phyloP scores from a whole-genome alignment of 352 stramenopile species.

The Phytophthora idaei region DNA sequence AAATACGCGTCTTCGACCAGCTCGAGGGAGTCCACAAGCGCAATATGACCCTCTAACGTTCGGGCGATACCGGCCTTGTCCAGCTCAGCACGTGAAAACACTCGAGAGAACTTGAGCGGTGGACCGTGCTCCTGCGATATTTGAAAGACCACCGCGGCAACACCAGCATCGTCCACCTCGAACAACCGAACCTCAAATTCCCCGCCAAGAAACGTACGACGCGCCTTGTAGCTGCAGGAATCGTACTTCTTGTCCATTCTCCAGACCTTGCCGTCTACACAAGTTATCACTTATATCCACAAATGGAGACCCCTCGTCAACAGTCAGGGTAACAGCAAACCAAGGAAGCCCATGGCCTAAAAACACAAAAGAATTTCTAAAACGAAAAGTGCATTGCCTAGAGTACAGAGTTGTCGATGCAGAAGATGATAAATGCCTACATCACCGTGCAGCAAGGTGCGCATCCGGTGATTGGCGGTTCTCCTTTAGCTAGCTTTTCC shows the following conservation, averaged over 20 bases:
- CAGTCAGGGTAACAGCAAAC: not conserved
- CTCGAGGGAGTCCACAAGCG: conserved; percentile 67
- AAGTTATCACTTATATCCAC: not conserved
- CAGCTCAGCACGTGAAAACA: conserved; percentile 63
- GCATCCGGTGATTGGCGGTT: conserved; percentile 47
- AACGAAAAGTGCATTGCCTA: not conserved
- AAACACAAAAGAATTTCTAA: not conserved
- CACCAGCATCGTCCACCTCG: conserved; percentile 69
- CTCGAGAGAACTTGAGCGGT: conserved; percentile 67
- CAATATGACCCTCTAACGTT: conserved; percentile 69
- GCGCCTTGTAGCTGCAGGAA: conserved; percentile 66
- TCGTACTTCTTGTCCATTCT: conserved; percentile 56
- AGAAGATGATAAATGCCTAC: conserved; percentile 17
- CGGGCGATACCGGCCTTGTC: conserved; percentile 48
- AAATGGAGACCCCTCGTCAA: conserved; percentile 22
- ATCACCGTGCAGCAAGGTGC: conserved; percentile 65
- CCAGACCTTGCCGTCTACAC: too few species aligned
- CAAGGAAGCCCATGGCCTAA: too few species aligned
- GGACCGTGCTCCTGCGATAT: conserved; percentile 28
- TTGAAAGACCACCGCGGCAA: conserved; percentile 63
- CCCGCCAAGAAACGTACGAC: conserved; percentile 60
- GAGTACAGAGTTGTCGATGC: conserved; percentile 8
- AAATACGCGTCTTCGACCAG: conserved; percentile 74
- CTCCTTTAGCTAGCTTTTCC: conserved; percentile 32
- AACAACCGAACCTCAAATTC: conserved; percentile 78